A percentile compares a stretch with the other conserved stretches of the same genome.
Evolutionary conservation across 345 rosid species (phyloP).

Genomic region (Physaria fendleri): DNA sequence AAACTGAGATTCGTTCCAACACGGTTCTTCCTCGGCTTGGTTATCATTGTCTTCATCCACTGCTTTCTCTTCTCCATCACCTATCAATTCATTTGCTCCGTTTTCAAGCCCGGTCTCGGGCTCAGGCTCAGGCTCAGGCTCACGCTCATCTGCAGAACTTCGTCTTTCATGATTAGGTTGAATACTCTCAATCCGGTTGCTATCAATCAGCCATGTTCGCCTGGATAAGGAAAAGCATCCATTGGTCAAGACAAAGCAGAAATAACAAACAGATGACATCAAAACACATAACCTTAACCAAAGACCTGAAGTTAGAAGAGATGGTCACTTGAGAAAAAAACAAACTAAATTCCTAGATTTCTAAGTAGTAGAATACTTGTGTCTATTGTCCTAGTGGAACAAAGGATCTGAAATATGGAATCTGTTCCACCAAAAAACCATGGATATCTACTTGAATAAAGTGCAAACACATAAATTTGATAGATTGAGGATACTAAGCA

Average conservation of each 20-base stretch:
- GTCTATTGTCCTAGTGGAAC: too few species aligned
- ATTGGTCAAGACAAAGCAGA: background rate
- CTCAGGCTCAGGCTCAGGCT: too few species aligned
- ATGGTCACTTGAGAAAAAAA: background rate
- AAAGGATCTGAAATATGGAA: too few species aligned
- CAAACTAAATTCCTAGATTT: background rate
- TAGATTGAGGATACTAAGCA: background rate
- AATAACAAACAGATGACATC: background rate
- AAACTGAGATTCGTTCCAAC: slow-evolving; percentile 77
- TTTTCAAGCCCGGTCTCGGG: slow-evolving; percentile 26
- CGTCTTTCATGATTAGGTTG: slow-evolving; percentile 37
- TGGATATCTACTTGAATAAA: too few species aligned
- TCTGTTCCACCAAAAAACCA: too few species aligned
- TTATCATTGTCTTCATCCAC: slow-evolving; percentile 20
- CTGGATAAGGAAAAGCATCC: slow-evolving; percentile 33
- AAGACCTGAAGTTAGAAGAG: background rate
- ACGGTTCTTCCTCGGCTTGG: slow-evolving; percentile 48
- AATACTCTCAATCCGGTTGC: slow-evolving; percentile 48
- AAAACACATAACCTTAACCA: too few species aligned
- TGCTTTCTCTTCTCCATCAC: slow-evolving; percentile 8
- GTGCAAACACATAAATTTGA: background rate
- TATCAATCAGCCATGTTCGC: slow-evolving; percentile 80
- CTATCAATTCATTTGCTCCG: slow-evolving; percentile 25
- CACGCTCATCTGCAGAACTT: slow-evolving; percentile 24
- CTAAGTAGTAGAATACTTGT: background rate